These are phyloP conservation scores for Tulasnella sp. DNA, from an alignment of 768 basidiomycete species.

Conservation along the genomic window DNA sequence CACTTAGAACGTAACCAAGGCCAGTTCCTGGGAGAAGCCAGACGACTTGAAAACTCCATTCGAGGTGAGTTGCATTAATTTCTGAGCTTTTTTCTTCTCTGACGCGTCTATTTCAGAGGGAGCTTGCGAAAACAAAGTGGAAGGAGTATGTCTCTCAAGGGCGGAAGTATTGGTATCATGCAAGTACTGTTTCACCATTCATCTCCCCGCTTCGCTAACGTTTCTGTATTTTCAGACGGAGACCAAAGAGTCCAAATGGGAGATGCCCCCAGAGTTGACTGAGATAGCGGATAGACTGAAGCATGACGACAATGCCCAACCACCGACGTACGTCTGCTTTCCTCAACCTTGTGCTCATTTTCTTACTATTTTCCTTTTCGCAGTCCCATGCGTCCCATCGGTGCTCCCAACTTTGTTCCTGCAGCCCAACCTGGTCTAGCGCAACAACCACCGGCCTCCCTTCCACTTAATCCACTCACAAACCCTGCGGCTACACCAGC, in stretches of 20 bases:
- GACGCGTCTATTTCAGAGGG: conserved; percentile 57
- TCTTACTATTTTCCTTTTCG: conserved; percentile 43
- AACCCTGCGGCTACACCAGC: conserved; percentile 46
- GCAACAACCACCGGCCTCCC: conserved; percentile 55
- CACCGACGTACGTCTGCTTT: conserved; percentile 44
- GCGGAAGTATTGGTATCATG: conserved; percentile 89
- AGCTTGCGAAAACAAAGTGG: conserved; percentile 89
- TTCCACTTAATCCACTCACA: conserved; percentile 45
- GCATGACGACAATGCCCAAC: conserved; percentile 59
- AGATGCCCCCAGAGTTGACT: conserved; percentile 90
- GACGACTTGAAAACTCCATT: conserved; percentile 94
- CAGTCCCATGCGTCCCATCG: conserved; percentile 39
- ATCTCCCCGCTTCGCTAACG: conserved; percentile 25
- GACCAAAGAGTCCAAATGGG: conserved; percentile 95
- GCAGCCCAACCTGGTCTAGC: conserved; percentile 46
- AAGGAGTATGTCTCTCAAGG: conserved; percentile 95
- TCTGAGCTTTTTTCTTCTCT: conserved; percentile 23
- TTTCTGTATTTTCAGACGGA: conserved; percentile 57
- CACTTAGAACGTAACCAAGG: conserved; percentile 64
- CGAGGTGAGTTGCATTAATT: conserved; percentile 60
- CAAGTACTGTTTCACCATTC: conserved; percentile 44
- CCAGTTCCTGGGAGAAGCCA: conserved; percentile 98
- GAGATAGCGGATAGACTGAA: conserved; percentile 85
- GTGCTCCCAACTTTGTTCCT: conserved; percentile 35
- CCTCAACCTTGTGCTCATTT: background rate